phyloP scores from a whole-genome alignment of 2,329 filamentous ascomycete species.

The Pyricularia pennisetigena region DNA sequence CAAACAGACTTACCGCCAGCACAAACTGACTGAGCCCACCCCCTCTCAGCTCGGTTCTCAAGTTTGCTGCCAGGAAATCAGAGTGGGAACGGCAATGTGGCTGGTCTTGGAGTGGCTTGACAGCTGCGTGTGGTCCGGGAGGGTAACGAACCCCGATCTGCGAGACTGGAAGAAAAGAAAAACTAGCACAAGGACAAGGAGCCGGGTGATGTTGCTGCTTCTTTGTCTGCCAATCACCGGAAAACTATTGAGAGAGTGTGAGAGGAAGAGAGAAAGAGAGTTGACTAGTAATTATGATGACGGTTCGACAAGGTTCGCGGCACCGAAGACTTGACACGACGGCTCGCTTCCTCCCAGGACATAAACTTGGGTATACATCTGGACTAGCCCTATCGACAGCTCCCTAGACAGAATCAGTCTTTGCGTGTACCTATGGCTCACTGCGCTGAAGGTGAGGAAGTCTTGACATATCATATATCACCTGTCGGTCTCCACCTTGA shows the following conservation, averaged over 20 bases:
- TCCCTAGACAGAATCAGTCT: neutral
- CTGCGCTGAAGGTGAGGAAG: neutral
- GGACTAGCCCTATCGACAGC: neutral
- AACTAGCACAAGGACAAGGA: neutral
- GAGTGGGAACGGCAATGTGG: neutral
- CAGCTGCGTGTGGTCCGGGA: neutral
- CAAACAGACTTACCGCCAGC: neutral
- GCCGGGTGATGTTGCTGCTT: neutral
- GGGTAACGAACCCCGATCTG: neutral
- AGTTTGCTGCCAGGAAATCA: neutral
- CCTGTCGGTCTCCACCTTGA: neutral
- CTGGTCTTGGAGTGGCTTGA: neutral
- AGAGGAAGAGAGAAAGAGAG: no score
- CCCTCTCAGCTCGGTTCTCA: neutral
- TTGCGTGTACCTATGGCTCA: neutral
- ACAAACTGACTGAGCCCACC: neutral
- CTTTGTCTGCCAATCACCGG: neutral
- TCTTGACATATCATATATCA: neutral
- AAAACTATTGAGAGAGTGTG: neutral
- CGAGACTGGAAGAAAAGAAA: neutral
- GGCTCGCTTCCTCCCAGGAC: constrained; percentile 7
- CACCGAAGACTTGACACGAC: constrained; percentile 8
- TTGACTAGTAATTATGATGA: neutral
- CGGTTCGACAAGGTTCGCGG: neutral
- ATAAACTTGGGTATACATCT: neutral